Evolutionary conservation across 208 protist genomes (phyloP).

Genomic region (Endotrypanum monterogeii): DNA sequence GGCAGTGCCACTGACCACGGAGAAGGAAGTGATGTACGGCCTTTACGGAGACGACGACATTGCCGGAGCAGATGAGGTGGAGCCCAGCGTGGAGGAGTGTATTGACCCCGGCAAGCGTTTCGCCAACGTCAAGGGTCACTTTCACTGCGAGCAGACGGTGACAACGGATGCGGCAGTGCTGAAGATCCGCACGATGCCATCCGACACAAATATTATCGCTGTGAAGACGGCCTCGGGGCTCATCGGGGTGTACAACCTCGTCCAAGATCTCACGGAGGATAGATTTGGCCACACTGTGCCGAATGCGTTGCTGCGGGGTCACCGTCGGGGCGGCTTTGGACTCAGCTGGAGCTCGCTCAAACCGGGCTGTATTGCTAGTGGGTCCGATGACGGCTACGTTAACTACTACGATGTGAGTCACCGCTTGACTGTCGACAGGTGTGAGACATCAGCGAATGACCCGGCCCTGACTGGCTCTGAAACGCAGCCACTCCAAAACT

Average conservation of each 20-base stretch:
- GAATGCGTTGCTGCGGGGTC: conserved; percentile 42
- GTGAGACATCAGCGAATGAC: conserved; percentile 9
- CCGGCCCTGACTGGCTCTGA: conserved; percentile 27
- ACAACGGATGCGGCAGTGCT: conserved; percentile 45
- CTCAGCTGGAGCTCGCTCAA: conserved; percentile 53
- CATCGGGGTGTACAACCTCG: conserved; percentile 49
- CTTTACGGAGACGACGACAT: conserved; percentile 46
- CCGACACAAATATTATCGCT: conserved; percentile 50
- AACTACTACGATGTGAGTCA: conserved; percentile 94
- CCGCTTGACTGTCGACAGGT: conserved; percentile 36
- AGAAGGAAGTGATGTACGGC: conserved; percentile 39
- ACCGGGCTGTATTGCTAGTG: conserved; percentile 88
- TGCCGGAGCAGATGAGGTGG: conserved; percentile 18
- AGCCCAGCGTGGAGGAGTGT: conserved; percentile 19
- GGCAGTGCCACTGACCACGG: conserved; percentile 35
- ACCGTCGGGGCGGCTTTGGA: conserved; percentile 54
- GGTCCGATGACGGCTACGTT: conserved; percentile 91
- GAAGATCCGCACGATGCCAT: conserved; percentile 53
- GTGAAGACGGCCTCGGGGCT: conserved; percentile 50
- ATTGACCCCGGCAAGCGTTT: conserved; percentile 51
- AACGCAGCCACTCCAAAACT: conserved; percentile 38
- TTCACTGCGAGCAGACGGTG: conserved; percentile 40
- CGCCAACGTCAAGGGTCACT: conserved; percentile 53
- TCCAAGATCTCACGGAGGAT: conserved; percentile 29
- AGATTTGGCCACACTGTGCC: conserved; percentile 28